Evolutionary conservation across 208 protist genomes (phyloP), one percentile per base, ranked within the genome.

Genomic region (Crithidia mellificae): DNA sequence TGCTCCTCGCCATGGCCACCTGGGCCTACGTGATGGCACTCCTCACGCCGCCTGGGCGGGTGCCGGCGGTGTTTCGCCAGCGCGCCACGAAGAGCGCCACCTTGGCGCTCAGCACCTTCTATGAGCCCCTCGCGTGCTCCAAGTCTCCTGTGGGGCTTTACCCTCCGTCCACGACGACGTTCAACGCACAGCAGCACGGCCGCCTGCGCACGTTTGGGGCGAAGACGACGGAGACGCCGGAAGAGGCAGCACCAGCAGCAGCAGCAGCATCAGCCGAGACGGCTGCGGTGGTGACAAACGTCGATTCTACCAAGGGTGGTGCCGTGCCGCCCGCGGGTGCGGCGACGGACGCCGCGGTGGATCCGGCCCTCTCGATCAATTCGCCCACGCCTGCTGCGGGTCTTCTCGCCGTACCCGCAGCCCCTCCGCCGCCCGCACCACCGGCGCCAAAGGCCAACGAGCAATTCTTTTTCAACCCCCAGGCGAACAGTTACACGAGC

Each of bases 21-120:
- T 96, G 87, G 88, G 73, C 91, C 34, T 96, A 94, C 68, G 39
- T 81, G 12, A 82, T 82, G 72, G 91, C 88, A n/a, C 78, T 89
- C 6, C 54, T 80, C 2, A 80, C 81, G 2, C 68, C 85, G 25
- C 84, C 91, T 29, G 91, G 91, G 25, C 70, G 78, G 47, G 83
- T 94, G 43, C 91, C 91, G 9, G 43, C 65, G 12, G 86, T 80
- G n/a, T 96, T 94, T 50, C 52, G 80, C 22, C 86, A 93, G 51
- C 74, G 77, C 27, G 68, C 84, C 27, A 79, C 71, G 15, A 81
- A 81, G 61, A 94, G 88, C 54, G 77, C 85, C 14, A 67, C 82
- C 12, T 74, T 96, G n/a, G 84, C 91, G 1, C 74, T 94, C 3
- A 54, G 67, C 57, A 65, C 76, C 65, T 88, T 91, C 69, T 86